Conservation (phyloP, 345 rosid species). For the Corymbia maculata region DNA sequence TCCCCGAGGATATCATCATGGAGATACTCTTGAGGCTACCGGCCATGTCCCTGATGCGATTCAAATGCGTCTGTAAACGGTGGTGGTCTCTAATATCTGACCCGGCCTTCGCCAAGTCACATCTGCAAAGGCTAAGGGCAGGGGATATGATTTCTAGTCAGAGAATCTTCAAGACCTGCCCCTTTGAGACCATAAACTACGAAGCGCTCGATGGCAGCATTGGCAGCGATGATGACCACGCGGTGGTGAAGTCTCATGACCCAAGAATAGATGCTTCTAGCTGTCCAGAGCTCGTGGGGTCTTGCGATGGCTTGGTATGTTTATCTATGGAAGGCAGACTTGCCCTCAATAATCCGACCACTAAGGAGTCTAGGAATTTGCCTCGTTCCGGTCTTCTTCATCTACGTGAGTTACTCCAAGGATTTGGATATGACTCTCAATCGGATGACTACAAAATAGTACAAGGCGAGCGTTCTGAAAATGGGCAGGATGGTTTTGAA, state of each 20-base stretch:
- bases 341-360: background rate
- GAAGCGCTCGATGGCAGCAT: background rate
- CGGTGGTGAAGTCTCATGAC: background rate
- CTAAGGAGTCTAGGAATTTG: background rate
- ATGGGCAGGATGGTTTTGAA: background rate
- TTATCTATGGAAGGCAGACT: background rate
- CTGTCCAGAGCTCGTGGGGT: background rate
- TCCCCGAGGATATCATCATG: background rate
- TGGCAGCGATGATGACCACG: background rate
- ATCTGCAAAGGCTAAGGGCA: background rate
- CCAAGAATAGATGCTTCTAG: background rate
- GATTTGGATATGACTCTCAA: background rate
- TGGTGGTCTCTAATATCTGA: background rate
- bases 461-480: background rate
- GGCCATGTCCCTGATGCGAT: background rate
- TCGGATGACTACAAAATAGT: background rate
- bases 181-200: background rate
- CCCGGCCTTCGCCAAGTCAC: background rate
- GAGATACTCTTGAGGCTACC: conserved; percentile 6
- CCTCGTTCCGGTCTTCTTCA: background rate
- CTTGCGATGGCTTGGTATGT: conserved; percentile 1
- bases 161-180: background rate
- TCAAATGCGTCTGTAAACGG: background rate
- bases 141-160: background rate
- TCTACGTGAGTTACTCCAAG: background rate